Evolutionary conservation across 306 rosid species (phyloP).

Genomic region (Bauhinia variegata): DNA sequence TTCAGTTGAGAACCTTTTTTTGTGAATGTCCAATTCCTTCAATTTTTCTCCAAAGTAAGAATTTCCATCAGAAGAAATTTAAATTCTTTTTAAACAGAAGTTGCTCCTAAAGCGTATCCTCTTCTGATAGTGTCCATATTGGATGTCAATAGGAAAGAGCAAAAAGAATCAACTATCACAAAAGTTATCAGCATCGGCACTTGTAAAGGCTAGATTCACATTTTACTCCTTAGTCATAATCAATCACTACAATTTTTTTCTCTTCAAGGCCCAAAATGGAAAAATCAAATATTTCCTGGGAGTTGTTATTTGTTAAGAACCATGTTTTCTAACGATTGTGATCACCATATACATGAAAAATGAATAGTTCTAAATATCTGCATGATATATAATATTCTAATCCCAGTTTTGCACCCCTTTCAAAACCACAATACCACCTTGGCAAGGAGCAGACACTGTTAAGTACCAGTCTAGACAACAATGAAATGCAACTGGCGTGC

Average conservation of each 20-base stretch:
- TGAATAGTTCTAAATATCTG: not conserved
- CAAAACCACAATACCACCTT: slow-evolving; percentile 1
- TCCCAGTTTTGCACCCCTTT: slow-evolving; percentile 1
- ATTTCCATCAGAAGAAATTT: too few species aligned
- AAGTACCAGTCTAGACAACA: slow-evolving; percentile 19
- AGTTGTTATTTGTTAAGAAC: not conserved
- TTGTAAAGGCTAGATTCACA: slow-evolving; percentile 20
- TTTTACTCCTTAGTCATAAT: not conserved
- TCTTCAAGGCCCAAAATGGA: not conserved
- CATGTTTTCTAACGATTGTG: slow-evolving; percentile 3
- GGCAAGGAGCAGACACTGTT: slow-evolving; percentile 15
- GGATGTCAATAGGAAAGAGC: not conserved
- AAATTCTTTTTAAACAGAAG: not conserved
- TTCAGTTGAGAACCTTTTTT: not conserved
- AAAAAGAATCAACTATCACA: not conserved
- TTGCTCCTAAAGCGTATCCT: not conserved
- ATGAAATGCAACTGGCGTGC: slow-evolving; percentile 25
- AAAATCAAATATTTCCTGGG: not conserved
- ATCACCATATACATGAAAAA: slow-evolving; percentile 1
- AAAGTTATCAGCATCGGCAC: not conserved
- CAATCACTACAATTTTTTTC: not conserved
- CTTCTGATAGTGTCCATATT: not conserved
- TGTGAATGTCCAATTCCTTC: not conserved
- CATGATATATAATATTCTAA: slow-evolving; percentile 2
- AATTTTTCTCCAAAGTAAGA: not conserved